Evolutionary conservation across 1,139 yeast genomes (phyloP), one percentile per base, ranked within the genome.

Genomic region (Citeromyces hawaiiensis): DNA sequence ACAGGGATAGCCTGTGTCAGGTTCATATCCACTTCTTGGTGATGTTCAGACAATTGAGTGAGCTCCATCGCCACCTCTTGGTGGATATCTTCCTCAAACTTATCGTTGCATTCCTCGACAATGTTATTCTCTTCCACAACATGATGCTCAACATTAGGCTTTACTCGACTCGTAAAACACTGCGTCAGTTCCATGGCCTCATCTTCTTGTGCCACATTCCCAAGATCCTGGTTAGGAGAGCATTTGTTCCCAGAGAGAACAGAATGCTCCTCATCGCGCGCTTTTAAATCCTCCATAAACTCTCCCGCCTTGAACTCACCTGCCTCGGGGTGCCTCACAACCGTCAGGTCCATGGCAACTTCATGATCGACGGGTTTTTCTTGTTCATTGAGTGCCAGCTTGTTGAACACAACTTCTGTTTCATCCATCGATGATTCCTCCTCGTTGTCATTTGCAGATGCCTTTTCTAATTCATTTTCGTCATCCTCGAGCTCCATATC

Each of bases 401-500:
- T 25, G 35, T n/a, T 14, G 18, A n/a, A 34, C 32, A 30, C 39
- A 13, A 32, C 15, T 9, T 23, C 27, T 9, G 27, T 23, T 11
- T 32, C 36, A 9, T 32, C 38, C 31, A 15, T 31, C 16, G 34
- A 30, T 15, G 14, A 38, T 23, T 38, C 38, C 13, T 36, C 36
- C 29, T 43, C 40, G 35, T 35, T 21, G 36, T 35, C 36, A n/a
- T 17, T 19, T 7, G 29, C 19, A 25, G 7, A 14, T 36, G 16
- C 36, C 33, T n/a, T 36, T 25, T 11, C 18, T 13, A 6, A 36
- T 21, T 25, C 36, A 38, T 29, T 40, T 42, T 7, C 40, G 35
- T 30, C 41, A 43, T 4, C 44, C 39, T 4, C 48, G 46, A 29
- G 43, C 35, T 9, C 47, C 39, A 32, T 47, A 46, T 21, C 42